These are phyloP conservation scores for Boletus sp. DNA, from an alignment of 768 basidiomycete species.

Conservation along the genomic window DNA sequence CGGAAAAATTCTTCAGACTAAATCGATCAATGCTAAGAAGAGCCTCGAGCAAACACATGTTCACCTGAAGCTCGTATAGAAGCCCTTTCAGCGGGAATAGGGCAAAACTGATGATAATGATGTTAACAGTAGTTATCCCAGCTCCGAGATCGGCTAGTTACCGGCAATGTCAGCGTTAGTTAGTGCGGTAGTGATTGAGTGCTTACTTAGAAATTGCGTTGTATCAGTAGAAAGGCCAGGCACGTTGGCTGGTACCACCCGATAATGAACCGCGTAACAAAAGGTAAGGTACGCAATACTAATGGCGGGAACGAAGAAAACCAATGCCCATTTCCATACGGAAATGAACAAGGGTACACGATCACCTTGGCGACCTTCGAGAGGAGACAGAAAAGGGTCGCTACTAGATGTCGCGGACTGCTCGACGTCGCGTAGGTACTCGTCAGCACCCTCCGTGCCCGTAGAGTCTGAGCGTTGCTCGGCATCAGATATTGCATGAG, in stretches of 20 bases:
- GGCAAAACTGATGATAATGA: constrained; percentile 13
- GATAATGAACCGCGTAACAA: constrained; percentile 20
- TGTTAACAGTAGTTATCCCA: constrained; percentile 13
- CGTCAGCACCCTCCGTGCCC: not conserved
- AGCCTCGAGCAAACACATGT: not conserved
- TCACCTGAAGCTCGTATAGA: constrained; percentile 12
- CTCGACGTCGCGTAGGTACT: not conserved
- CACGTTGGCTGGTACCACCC: constrained; percentile 6
- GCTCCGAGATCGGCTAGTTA: constrained; percentile 10
- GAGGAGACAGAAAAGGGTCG: not conserved
- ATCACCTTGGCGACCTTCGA: not conserved
- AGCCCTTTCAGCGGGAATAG: constrained; percentile 12
- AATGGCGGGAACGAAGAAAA: constrained; percentile 2
- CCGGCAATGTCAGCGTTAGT: not conserved
- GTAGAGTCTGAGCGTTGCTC: not conserved
- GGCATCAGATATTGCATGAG: not conserved
- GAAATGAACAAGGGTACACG: not conserved
- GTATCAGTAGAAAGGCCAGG: not conserved
- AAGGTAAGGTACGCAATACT: constrained; percentile 12
- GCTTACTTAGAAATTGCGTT: constrained; percentile 10
- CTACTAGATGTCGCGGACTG: constrained; percentile 2
- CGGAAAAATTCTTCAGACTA: constrained; percentile 22
- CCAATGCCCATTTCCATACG: constrained; percentile 4
- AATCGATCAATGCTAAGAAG: not conserved
- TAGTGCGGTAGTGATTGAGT: not conserved